Base-by-base conservation (phyloP, 2,329 filamentous ascomycete genomes). In the Lecanoromycetidae sp. region DNA sequence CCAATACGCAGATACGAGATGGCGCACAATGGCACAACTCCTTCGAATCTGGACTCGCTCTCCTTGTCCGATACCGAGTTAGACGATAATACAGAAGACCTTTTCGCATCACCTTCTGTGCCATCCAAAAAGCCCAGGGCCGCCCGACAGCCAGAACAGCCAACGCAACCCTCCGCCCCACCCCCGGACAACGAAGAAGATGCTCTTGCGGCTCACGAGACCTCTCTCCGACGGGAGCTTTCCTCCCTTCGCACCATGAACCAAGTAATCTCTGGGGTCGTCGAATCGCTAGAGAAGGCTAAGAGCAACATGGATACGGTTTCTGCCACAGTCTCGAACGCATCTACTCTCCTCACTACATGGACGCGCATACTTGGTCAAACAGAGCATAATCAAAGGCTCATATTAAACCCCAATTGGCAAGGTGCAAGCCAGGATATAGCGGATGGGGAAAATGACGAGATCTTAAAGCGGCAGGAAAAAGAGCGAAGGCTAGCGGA, bases 311-410 rank as follows among this genome's bases (percentile, higher is more conserved):
- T 72, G 68, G 66, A 67, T 84, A 93, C 83, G 20, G 88, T 96
- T 29, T 83, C 83, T 45, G 76, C 76, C 52, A 95, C 91, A 3
- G 87, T 96, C 34, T 76, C 76, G 55, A 90, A 88, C 46, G 87
- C 91, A 3, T 93, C 88, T 12, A 84, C 84, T 1, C 76, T 98
- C 12, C 79, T 98, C 26, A 87, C 93, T 58, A 94, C 88, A 13
- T 98, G 90, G 90, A 94, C 87, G 7, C 81, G 87, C 44, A 95
- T 98, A 55, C 76, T 98, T 10, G 91, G 87, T 5, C 91, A 98
- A 65, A 95, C 91, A 4, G 91, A 98, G 66, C 91, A 98, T 66
- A 96, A 94, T 61, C 88, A 96, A 63, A 80, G 91, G 20, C 71
- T 98, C 42, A 82, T 98, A 36, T 73, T 96, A 37, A 84, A 94